A percentile compares a stretch with the other conserved stretches of the same genome.
Conservation (phyloP, 768 basidiomycete species). For the Gloeophyllum trabeum region DNA sequence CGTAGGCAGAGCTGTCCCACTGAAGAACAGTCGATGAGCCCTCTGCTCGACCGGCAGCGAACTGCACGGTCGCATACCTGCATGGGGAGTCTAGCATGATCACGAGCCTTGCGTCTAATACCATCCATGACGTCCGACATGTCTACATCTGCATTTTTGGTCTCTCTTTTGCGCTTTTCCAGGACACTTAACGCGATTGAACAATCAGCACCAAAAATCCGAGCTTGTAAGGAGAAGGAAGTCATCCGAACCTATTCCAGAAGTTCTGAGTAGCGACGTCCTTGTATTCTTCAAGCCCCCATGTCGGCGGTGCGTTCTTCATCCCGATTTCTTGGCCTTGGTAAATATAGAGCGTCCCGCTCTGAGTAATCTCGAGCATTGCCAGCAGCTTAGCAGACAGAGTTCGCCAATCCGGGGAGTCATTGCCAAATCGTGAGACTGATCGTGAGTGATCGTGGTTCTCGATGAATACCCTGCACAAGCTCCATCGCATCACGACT, state of each 20-base stretch:
- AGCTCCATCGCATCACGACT: too few species aligned
- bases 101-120: slow-evolving; percentile 53
- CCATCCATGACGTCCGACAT: slow-evolving; percentile 50
- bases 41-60: neutral
- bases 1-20: slow-evolving; percentile 47
- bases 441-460: slow-evolving; percentile 60
- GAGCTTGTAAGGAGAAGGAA: slow-evolving; percentile 4
- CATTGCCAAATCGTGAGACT: slow-evolving; percentile 58
- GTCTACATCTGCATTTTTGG: slow-evolving; percentile 31
- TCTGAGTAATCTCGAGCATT: slow-evolving; percentile 46
- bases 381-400: slow-evolving; percentile 56
- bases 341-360: slow-evolving; percentile 62
- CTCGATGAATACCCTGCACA: slow-evolving; percentile 45
- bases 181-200: slow-evolving; percentile 21
- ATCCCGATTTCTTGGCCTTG: slow-evolving; percentile 69
- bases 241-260: slow-evolving; percentile 43
- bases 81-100: slow-evolving; percentile 63
- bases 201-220: neutral
- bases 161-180: slow-evolving; percentile 20
- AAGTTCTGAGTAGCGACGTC: slow-evolving; percentile 55
- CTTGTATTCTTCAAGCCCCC: slow-evolving; percentile 66
- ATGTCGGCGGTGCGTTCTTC: slow-evolving; percentile 47
- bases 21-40: slow-evolving; percentile 11
- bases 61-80: slow-evolving; percentile 30
- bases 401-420: slow-evolving; percentile 41